These are phyloP conservation scores for Juglanconis oblonga DNA, from an alignment of 2,329 filamentous ascomycete genomes.

Conservation along the genomic window DNA sequence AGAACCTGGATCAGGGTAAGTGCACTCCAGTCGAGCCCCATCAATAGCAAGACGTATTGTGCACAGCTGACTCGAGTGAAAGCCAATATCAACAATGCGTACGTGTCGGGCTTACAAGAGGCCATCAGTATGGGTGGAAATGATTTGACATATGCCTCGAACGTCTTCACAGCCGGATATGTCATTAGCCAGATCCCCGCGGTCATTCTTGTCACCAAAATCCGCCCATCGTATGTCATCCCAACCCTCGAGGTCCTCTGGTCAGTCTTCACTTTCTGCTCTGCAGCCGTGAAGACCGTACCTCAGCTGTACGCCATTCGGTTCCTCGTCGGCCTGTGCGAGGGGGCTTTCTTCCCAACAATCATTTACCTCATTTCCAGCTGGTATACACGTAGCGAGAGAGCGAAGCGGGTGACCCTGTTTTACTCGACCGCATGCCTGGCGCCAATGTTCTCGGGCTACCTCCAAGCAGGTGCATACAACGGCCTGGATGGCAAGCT, in stretches of 20 bases:
- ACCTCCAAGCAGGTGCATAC: slow-evolving; percentile 48
- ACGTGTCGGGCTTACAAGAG: slow-evolving; percentile 18
- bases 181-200: slow-evolving; percentile 16
- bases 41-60: background rate
- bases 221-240: slow-evolving; percentile 16
- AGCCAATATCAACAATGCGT: slow-evolving; percentile 16
- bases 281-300: slow-evolving; percentile 15
- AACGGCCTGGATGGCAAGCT: slow-evolving; percentile 42
- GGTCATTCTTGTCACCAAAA: slow-evolving; percentile 14
- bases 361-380: slow-evolving; percentile 18
- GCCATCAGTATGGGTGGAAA: slow-evolving; percentile 15
- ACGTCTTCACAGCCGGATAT: slow-evolving; percentile 18
- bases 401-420: slow-evolving; percentile 13
- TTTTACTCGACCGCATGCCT: slow-evolving; percentile 24
- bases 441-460: slow-evolving; percentile 47
- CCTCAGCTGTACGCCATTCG: slow-evolving; percentile 17
- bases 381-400: slow-evolving; percentile 17
- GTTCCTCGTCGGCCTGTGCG: slow-evolving; percentile 14
- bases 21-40: background rate
- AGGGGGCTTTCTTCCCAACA: slow-evolving; percentile 19
- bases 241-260: slow-evolving; percentile 14
- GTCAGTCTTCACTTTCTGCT: slow-evolving; percentile 17
- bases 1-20: slow-evolving; percentile 15
- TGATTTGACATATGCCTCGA: slow-evolving; percentile 11
- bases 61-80: background rate